phyloP scores from a whole-genome alignment of 1,284 basidiomycete species.

The Apiotrichum porosum region DNA sequence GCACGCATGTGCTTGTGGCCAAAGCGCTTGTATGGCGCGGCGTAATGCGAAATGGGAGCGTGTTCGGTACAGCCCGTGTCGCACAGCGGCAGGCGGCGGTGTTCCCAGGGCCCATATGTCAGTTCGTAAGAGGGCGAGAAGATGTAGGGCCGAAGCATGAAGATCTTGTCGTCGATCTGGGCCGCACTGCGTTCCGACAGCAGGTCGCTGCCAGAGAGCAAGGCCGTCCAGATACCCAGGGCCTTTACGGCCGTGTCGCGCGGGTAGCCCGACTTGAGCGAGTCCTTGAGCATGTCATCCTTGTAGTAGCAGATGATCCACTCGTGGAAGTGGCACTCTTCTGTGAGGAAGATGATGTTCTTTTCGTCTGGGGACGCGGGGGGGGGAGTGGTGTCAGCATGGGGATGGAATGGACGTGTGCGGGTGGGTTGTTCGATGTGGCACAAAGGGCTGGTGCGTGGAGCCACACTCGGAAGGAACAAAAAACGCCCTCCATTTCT shows the following conservation, averaged over 20 bases:
- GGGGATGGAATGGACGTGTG: background rate
- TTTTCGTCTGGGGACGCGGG: slow-evolving; percentile 46
- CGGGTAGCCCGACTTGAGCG: slow-evolving; percentile 48
- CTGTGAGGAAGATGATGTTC: slow-evolving; percentile 44
- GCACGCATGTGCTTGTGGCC: slow-evolving; percentile 39
- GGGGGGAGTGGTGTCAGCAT: slow-evolving; percentile 3
- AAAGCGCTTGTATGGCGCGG: slow-evolving; percentile 40
- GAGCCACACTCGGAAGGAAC: too few relatives aligned
- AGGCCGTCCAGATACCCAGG: slow-evolving; percentile 34
- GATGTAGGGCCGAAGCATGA: slow-evolving; percentile 53
- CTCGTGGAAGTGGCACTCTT: slow-evolving; percentile 37
- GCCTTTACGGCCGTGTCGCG: slow-evolving; percentile 41
- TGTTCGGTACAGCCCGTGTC: slow-evolving; percentile 22
- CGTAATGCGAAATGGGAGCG: slow-evolving; percentile 19
- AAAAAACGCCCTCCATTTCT: background rate
- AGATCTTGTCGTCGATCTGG: slow-evolving; percentile 53
- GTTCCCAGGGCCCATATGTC: slow-evolving; percentile 50
- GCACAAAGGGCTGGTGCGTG: too few relatives aligned
- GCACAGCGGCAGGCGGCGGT: slow-evolving; percentile 43
- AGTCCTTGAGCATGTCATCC: slow-evolving; percentile 43
- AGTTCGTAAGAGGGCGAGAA: slow-evolving; percentile 54
- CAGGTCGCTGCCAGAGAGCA: slow-evolving; percentile 33
- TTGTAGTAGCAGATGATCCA: slow-evolving; percentile 45
- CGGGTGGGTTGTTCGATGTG: too few relatives aligned
- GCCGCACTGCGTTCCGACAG: slow-evolving; percentile 36